Evolutionary conservation across 2,329 filamentous ascomycete species (phyloP).

Genomic region (Penicillium hordei): DNA sequence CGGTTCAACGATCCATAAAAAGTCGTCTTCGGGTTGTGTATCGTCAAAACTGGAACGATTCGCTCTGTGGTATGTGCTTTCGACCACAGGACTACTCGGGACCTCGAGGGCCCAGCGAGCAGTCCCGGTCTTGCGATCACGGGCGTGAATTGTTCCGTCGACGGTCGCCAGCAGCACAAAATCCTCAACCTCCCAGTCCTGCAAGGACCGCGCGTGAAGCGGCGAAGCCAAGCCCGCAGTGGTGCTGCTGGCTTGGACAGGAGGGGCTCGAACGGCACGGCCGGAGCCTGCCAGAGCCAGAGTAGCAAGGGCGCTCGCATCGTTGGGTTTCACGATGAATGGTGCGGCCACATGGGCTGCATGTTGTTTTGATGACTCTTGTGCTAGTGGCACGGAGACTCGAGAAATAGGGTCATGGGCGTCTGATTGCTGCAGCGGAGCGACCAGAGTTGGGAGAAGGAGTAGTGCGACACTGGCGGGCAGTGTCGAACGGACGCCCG

Average conservation of each 20-base stretch:
- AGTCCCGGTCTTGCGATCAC: slow-evolving; percentile 80
- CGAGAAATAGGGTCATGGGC: slow-evolving; percentile 28
- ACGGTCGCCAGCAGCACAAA: slow-evolving; percentile 99
- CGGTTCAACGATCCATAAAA: slow-evolving; percentile 93
- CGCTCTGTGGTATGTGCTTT: slow-evolving; percentile 76
- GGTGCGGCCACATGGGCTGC: slow-evolving; percentile 21
- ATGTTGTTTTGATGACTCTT: slow-evolving; percentile 12
- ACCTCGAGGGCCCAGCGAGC: slow-evolving; percentile 83
- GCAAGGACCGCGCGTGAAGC: slow-evolving; percentile 92
- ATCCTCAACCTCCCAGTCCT: slow-evolving; percentile 99
- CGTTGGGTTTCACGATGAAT: slow-evolving; percentile 45
- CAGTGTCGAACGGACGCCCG: slow-evolving; percentile 56
- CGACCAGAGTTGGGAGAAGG: slow-evolving; percentile 60
- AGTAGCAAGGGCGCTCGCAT: slow-evolving; percentile 97
- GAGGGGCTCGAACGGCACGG: slow-evolving; percentile 90
- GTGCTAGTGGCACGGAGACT: slow-evolving; percentile 30
- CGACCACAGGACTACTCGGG: slow-evolving; percentile 78
- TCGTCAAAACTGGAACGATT: slow-evolving; percentile 64
- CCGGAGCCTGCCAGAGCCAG: slow-evolving; percentile 80
- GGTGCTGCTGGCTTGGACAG: slow-evolving; percentile 65
- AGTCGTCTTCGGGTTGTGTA: slow-evolving; percentile 70
- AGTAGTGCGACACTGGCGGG: slow-evolving; percentile 60
- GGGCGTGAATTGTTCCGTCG: slow-evolving; percentile 92
- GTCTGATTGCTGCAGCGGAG: slow-evolving; percentile 62
- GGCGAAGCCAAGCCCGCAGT: slow-evolving; percentile 72